Evolutionary conservation across 805 yeast species (phyloP).

Genomic region (Candida quercuum): DNA sequence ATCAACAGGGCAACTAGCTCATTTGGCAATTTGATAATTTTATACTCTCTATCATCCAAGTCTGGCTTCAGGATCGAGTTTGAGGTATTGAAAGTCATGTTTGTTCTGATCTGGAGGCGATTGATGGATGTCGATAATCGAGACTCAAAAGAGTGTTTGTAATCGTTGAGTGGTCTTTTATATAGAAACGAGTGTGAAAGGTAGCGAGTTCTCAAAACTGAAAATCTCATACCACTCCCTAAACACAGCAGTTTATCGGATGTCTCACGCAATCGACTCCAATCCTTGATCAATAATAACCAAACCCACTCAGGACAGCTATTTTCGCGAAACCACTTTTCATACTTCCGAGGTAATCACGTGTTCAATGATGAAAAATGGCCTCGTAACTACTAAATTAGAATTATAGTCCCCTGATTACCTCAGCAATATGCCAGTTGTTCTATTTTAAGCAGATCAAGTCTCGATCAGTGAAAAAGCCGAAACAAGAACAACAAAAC

Average conservation of each 20-base stretch:
- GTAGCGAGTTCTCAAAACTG: not conserved
- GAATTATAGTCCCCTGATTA: no score
- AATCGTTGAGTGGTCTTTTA: not conserved
- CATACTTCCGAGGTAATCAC: no score
- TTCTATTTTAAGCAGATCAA: conserved; percentile 1
- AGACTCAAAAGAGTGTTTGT: not conserved
- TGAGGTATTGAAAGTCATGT: conserved; percentile 17
- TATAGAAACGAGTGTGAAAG: not conserved
- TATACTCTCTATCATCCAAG: conserved; percentile 71
- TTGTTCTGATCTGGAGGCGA: not conserved
- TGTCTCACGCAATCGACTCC: no score
- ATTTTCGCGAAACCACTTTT: no score
- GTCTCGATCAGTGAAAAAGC: not conserved
- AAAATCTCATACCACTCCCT: conserved; percentile 1
- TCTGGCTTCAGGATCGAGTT: conserved; percentile 35
- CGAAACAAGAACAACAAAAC: no score
- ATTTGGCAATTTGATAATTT: conserved; percentile 55
- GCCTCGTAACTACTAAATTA: no score
- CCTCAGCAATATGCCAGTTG: not conserved
- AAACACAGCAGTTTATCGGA: not conserved
- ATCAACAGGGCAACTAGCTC: conserved; percentile 56
- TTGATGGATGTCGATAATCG: not conserved
- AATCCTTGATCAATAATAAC: no score
- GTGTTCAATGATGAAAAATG: no score
- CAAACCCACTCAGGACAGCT: no score